These are phyloP conservation scores for Paraglomus brasilianum DNA, from an alignment of 192 early-diverging fungal genomes.

Conservation along the genomic window DNA sequence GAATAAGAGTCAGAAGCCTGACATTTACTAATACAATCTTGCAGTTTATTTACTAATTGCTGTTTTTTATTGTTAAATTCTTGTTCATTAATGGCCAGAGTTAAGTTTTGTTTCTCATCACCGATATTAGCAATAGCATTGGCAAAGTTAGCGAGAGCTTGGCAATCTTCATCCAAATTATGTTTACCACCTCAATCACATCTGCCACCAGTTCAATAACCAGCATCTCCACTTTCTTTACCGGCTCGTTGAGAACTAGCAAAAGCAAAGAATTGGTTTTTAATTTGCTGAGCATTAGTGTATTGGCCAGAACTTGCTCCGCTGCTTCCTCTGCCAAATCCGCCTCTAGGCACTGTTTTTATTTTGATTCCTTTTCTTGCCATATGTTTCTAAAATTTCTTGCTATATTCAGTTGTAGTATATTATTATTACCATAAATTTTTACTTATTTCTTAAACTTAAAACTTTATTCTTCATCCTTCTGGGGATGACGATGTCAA, in stretches of 20 bases:
- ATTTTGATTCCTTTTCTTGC: too few species aligned
- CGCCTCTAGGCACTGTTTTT: too few species aligned
- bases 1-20: neutral
- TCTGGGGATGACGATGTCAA: too few species aligned
- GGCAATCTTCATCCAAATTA: slow-evolving; percentile 1
- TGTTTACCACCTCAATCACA: neutral
- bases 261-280: neutral
- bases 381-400: too few species aligned
- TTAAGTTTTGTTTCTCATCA: neutral
- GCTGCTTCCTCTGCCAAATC: too few species aligned
- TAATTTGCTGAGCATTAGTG: neutral
- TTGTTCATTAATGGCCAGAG: neutral
- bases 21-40: neutral
- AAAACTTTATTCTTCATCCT: too few species aligned
- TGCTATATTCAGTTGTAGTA: too few species aligned
- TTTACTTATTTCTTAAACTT: too few species aligned
- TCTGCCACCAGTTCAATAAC: neutral
- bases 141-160: neutral
- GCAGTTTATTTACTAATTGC: neutral
- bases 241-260: neutral
- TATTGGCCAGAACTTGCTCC: neutral
- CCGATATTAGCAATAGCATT: neutral
- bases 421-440: too few species aligned
- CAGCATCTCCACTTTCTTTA: slow-evolving; percentile 5
- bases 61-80: slow-evolving; percentile 5